Conservation (phyloP, 2,329 filamentous ascomycete genomes). For the Microascus cirrosus region DNA sequence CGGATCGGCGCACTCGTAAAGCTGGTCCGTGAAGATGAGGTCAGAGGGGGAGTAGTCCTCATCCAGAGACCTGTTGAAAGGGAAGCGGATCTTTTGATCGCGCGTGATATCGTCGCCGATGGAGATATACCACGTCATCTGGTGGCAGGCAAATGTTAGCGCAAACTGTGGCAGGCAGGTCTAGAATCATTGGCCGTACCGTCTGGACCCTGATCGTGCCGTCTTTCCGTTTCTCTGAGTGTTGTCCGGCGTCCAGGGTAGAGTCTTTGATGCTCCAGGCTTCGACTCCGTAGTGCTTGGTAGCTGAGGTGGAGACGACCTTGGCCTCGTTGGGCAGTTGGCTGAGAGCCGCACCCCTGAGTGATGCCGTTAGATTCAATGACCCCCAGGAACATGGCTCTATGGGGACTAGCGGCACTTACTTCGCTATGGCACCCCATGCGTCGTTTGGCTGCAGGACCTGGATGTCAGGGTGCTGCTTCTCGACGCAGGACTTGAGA, state of each 20-base stretch:
- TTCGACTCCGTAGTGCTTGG: conserved; percentile 5
- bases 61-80: conserved; percentile 6
- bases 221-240: background rate
- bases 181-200: too few species aligned
- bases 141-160: background rate
- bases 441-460: conserved; percentile 19
- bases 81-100: conserved; percentile 6
- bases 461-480: conserved; percentile 11
- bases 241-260: conserved; percentile 2
- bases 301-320: conserved; percentile 7
- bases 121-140: conserved; percentile 11
- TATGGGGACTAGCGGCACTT: background rate
- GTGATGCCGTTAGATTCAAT: too few species aligned
- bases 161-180: background rate
- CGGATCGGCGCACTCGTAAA: background rate
- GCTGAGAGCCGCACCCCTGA: conserved; percentile 9
- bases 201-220: too few species aligned
- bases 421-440: conserved; percentile 14
- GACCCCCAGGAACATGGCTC: too few species aligned
- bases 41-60: background rate
- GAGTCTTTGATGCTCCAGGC: background rate
- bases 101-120: conserved; percentile 9
- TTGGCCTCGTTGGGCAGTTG: conserved; percentile 6
- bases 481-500: conserved; percentile 17
- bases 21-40: background rate